Conservation (phyloP, 2,329 filamentous ascomycete species). For the Xylariales sp. region DNA sequence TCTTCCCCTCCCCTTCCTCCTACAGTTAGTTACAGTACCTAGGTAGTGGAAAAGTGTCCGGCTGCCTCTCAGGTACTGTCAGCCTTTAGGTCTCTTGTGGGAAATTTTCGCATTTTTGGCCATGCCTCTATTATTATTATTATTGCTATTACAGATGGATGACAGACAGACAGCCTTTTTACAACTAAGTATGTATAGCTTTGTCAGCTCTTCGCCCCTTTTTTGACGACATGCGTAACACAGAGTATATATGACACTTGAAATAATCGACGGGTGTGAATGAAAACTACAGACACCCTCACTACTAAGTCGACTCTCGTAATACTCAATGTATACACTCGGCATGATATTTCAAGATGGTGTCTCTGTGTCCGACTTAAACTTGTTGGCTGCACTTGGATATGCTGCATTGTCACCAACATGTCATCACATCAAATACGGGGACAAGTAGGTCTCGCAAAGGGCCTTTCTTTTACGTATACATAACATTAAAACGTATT, state of each 20-base stretch:
- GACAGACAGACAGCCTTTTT: too few species aligned
- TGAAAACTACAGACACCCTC: too few species aligned
- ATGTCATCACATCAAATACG: conserved; percentile 9
- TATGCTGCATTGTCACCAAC: conserved; percentile 17
- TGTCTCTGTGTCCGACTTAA: neutral
- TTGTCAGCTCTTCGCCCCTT: conserved; percentile 11
- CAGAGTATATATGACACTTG: neutral
- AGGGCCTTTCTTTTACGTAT: neutral
- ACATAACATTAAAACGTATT: neutral
- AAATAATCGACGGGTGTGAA: too few species aligned
- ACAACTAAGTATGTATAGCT: conserved; percentile 1
- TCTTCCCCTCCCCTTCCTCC: neutral
- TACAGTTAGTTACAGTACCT: conserved; percentile 23
- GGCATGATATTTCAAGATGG: neutral
- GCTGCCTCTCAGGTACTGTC: conserved; percentile 3
- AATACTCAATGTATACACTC: neutral
- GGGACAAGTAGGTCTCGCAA: conserved; percentile 5
- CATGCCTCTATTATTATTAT: too few species aligned
- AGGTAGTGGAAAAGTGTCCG: neutral
- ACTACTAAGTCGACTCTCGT: too few species aligned
- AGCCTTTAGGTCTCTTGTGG: too few species aligned
- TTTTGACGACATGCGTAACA: conserved; percentile 10
- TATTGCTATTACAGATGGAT: too few species aligned
- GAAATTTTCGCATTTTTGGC: neutral
- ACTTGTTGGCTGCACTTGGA: conserved; percentile 13